phyloP scores from a whole-genome alignment of 1,284 basidiomycete genomes.

The Cystobasidium pallidum region DNA sequence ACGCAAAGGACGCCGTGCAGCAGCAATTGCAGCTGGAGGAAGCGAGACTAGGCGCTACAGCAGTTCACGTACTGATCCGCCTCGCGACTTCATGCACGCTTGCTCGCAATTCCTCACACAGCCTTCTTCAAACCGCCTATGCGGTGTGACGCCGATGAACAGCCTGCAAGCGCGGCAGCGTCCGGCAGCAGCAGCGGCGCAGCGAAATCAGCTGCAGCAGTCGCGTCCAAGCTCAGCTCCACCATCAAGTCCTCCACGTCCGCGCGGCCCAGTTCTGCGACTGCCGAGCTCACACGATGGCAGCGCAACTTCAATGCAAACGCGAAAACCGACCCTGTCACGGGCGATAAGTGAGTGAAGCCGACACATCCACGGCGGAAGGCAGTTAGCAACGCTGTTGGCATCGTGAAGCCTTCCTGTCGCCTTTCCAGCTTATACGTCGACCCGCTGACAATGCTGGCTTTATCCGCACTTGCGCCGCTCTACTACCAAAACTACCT shows the following conservation, averaged over 20 bases:
- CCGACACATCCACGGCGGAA: background rate
- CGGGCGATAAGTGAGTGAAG: slow-evolving; percentile 70
- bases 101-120: slow-evolving; percentile 3
- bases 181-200: background rate
- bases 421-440: background rate
- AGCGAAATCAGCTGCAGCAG: background rate
- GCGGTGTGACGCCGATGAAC: slow-evolving; percentile 34
- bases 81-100: background rate
- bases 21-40: background rate
- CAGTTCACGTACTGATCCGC: background rate
- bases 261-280: background rate
- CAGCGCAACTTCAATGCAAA: slow-evolving; percentile 78
- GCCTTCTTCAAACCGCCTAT: slow-evolving; percentile 29
- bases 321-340: slow-evolving; percentile 68
- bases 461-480: slow-evolving; percentile 51
- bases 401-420: background rate
- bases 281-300: slow-evolving; percentile 81
- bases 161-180: background rate
- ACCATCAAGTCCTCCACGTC: slow-evolving; percentile 17
- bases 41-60: background rate
- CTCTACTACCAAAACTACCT: background rate
- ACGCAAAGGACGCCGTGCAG: background rate
- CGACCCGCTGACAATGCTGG: background rate
- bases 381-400: background rate
- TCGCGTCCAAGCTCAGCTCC: slow-evolving; percentile 7